phyloP scores from a whole-genome alignment of 345 rosid genomes.

The Salix udensis region DNA sequence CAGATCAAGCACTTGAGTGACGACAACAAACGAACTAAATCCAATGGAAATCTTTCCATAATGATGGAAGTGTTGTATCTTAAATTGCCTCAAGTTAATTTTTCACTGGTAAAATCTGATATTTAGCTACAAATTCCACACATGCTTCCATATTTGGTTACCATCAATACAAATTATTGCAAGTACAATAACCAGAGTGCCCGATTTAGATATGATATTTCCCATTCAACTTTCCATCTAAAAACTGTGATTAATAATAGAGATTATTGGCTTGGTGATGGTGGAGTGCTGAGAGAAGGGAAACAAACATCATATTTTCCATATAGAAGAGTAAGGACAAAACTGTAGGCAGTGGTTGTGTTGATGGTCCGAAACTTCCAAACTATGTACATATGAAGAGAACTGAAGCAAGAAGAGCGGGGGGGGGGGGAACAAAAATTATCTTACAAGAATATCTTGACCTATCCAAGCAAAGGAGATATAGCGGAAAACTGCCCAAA shows the following conservation, averaged over 20 bases:
- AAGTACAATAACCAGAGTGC: not conserved
- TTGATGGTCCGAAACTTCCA: not conserved
- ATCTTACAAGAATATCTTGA: conserved; percentile 96
- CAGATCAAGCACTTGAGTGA: not conserved
- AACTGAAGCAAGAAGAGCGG: not conserved
- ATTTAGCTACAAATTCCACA: not conserved
- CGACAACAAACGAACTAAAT: not conserved
- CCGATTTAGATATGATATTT: not conserved
- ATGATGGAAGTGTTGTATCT: not conserved
- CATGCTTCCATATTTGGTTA: not conserved
- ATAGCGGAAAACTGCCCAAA: conserved; percentile 77
- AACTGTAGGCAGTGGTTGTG: not conserved
- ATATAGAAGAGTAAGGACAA: not conserved
- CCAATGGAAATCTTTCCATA: not conserved
- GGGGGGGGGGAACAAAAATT: not conserved
- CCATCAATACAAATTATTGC: not conserved
- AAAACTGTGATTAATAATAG: not conserved
- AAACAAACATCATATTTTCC: not conserved
- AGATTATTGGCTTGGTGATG: not conserved
- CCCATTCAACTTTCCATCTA: not conserved
- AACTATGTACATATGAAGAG: not conserved
- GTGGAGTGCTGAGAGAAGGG: not conserved
- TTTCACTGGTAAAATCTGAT: not conserved
- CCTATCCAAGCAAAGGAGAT: conserved; percentile 89
- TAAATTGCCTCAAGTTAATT: not conserved